A percentile compares a stretch with the other conserved stretches of the same genome.
Conservation (phyloP, 2,329 filamentous ascomycete species). For the Aphanocladium album region DNA sequence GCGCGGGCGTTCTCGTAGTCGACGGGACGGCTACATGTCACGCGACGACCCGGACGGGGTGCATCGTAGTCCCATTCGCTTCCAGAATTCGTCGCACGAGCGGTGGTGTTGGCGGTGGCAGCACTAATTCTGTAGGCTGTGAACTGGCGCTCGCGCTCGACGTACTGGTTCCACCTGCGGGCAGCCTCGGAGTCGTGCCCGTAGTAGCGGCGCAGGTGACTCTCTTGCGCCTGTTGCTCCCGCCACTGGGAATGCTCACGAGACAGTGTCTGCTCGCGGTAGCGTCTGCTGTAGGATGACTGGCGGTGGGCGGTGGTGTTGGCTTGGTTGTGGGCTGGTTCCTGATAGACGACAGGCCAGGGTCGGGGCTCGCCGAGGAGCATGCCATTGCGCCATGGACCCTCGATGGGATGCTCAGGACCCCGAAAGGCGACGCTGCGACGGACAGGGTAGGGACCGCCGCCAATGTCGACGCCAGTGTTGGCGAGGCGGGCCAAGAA, state of each 20-base stretch:
- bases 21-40: no score
- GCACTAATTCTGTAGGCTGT: no score
- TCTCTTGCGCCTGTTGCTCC: background rate
- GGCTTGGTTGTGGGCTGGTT: no score
- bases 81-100: no score
- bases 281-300: background rate
- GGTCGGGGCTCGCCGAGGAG: background rate
- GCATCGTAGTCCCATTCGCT: no score
- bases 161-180: no score
- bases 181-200: no score
- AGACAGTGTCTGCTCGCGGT: background rate
- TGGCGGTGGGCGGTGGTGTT: background rate
- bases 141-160: no score
- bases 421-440: constrained; percentile 2
- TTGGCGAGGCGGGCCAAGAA: background rate
- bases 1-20: no score
- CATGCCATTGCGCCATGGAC: background rate
- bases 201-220: background rate
- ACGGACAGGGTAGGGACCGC: background rate
- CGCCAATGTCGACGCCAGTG: background rate
- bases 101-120: no score
- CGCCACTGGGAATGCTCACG: background rate
- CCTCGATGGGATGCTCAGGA: background rate
- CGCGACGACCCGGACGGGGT: no score
- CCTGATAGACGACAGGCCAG: no score